Base-by-base conservation (phyloP, 225 moss, liverwort and hornwort genomes). In the Pleurozium schreberi region DNA sequence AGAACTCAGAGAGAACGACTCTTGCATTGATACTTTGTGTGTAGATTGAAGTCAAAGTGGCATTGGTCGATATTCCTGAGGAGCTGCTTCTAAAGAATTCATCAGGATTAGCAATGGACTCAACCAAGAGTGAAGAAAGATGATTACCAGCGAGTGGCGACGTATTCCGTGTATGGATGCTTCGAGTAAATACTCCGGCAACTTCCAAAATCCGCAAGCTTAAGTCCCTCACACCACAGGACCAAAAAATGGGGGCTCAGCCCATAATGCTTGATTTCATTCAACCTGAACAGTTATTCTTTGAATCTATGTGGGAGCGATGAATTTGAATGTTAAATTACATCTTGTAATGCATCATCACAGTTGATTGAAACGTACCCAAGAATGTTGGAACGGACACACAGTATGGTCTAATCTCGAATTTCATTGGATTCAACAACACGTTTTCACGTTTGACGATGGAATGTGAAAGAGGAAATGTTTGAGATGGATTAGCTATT, bases 201-300 rank as follows among this genome's bases (percentile, higher is more conserved):
- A 86, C 97, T 97, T 86, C 97, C 96, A 88, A 97, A 97, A 88
- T 96, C 97, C 85, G 97, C 97, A 86, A 97, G 92, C 97, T 96
- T 87, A 33, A 78, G 62, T 70, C 50, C 40, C 77, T 86, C 86
- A 34, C 83, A 85, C 82, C 49, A 36, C 70, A 88, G 25, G 28
- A 25, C 43, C 91, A 88, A 87, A 22, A 75, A 40, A n/a, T 4
- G 38, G 26, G 61, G 19, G 76, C 52, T 87, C 80, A 64, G 16
- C 28, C 74, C 57, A 61, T 33, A 60, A 65, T 53, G 62, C 45
- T 83, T 63, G 68, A 70, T 82, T 45, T 70, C 21, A 77, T 64
- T 80, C 40, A 52, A 25, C 22, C 52, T 28, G 45, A 49, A 71
- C 14, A 9, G 23, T n/a, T 49, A 42, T 61, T 42, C 75, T 55